Base-by-base conservation (phyloP, 495 filamentous ascomycete species). In the Aspergillus ostianus region DNA sequence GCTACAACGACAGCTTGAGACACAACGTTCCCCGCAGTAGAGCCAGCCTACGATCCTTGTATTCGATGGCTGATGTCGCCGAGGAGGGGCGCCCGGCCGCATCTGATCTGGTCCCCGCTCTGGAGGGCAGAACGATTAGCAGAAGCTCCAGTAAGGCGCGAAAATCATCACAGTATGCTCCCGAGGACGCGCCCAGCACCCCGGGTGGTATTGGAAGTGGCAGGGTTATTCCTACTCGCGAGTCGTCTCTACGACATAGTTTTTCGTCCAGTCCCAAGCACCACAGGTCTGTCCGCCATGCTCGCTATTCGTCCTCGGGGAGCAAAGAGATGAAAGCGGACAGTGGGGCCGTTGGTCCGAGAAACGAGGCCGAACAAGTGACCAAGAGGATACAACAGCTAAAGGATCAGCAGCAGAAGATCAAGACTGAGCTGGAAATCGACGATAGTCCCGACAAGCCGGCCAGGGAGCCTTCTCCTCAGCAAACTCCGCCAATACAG, bases 171-270 rank as follows among this genome's bases (percentile, higher is more conserved):
- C 68, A 70, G 41, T 66, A 53, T 41, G 64, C 66, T 4, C 71
- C 68, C 13, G 72, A 77, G 18, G 59, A 63, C 45, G 53, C 69
- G 29, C 58, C 63, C 18, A 66, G 61, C 29, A 76, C 70, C 26
- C 79, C 74, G 2, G 77, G 78, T 18, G 74, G 75, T 1, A 76
- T 80, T 53, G 77, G 78, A 56, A 80, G 75, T 53, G 78, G 79
- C 8, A 51, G 81, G 70, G 61, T 81, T 10, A 89, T 91, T 51
- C 88, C 88, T 6, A 77, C 81, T 4, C 78, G 87, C 55, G 87
- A 90, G 51, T 90, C 87, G 2, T 90, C 87, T 7, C 67, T 90
- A 45, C 77, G 87, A 46, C 88, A 88, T 61, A 80, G 71, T 27
- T 72, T 71, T 47, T 75, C 72, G 21, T 71, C 69, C 7, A 66